Percentiles rank a stretch among this genome's conserved stretches.
phyloP scores from a whole-genome alignment of 2,329 filamentous ascomycete genomes.

The Dryadomyces quercus-mongolicae region DNA sequence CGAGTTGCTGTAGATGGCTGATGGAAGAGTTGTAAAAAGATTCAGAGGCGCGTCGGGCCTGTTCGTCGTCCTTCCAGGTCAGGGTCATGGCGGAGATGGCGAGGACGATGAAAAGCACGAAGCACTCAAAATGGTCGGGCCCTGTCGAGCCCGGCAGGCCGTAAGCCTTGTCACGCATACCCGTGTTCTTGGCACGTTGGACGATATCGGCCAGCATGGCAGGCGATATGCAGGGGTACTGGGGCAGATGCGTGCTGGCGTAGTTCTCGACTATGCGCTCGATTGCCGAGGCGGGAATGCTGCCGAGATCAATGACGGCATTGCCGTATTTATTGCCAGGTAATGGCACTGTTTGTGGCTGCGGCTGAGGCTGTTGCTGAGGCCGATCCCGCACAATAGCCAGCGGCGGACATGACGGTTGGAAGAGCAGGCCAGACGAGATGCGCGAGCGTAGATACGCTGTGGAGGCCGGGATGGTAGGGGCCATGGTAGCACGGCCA shows the following conservation, averaged over 20 bases:
- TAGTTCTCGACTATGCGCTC: slow-evolving; percentile 4
- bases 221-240: slow-evolving; percentile 1
- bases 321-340: background rate
- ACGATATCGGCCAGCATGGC: background rate
- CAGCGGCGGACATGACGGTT: slow-evolving; percentile 3
- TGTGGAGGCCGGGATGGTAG: background rate
- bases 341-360: background rate
- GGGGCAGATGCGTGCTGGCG: slow-evolving; percentile 2
- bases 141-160: background rate
- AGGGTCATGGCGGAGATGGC: slow-evolving; percentile 26
- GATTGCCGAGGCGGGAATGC: slow-evolving; percentile 1
- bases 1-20: slow-evolving; percentile 20
- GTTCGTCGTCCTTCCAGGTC: slow-evolving; percentile 26
- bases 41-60: slow-evolving; percentile 2
- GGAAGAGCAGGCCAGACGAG: slow-evolving; percentile 1
- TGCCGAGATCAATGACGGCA: slow-evolving; percentile 1
- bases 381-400: background rate
- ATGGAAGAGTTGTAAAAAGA: slow-evolving; percentile 2
- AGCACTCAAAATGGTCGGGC: slow-evolving; percentile 2
- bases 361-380: background rate
- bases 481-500: background rate
- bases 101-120: slow-evolving; percentile 22
- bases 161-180: background rate
- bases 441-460: background rate
- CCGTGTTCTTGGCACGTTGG: background rate